Conservation (phyloP, 345 rosid species). For the Lumnitzera littorea region DNA sequence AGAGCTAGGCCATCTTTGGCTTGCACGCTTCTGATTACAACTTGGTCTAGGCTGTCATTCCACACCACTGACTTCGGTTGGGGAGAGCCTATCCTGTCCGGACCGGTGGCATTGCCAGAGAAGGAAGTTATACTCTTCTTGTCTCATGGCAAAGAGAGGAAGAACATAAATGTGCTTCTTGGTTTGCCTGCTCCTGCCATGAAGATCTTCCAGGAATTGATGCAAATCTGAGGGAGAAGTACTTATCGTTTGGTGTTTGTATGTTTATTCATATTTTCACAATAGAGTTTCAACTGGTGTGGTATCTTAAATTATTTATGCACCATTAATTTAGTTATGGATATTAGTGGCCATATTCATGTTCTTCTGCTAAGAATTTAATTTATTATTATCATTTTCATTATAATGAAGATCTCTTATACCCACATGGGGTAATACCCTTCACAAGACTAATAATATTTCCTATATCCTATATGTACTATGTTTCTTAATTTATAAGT, state of each 20-base stretch:
- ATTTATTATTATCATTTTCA: no score
- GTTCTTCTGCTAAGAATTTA: no score
- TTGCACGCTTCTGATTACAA: conserved; percentile 76
- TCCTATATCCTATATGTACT: no score
- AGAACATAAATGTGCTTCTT: conserved; percentile 75
- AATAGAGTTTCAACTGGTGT: neutral
- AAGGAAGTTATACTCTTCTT: conserved; percentile 84
- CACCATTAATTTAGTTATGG: no score
- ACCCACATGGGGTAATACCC: no score
- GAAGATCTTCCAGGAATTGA: conserved; percentile 55
- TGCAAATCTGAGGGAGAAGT: conserved; percentile 27
- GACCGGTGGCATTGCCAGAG: conserved; percentile 86
- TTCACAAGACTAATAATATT: no score
- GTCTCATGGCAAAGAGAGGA: conserved; percentile 75
- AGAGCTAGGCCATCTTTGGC: conserved; percentile 80
- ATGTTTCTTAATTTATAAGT: no score
- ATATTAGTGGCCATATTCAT: no score
- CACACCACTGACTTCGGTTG: conserved; percentile 85
- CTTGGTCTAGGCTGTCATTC: conserved; percentile 81
- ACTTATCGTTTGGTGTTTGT: neutral
- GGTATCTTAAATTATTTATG: no score
- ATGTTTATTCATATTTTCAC: neutral
- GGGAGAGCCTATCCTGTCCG: conserved; percentile 79
- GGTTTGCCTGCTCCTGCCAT: conserved; percentile 79
- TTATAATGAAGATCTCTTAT: no score